phyloP scores from a whole-genome alignment of 306 rosid species.

The Rosa lucieae region DNA sequence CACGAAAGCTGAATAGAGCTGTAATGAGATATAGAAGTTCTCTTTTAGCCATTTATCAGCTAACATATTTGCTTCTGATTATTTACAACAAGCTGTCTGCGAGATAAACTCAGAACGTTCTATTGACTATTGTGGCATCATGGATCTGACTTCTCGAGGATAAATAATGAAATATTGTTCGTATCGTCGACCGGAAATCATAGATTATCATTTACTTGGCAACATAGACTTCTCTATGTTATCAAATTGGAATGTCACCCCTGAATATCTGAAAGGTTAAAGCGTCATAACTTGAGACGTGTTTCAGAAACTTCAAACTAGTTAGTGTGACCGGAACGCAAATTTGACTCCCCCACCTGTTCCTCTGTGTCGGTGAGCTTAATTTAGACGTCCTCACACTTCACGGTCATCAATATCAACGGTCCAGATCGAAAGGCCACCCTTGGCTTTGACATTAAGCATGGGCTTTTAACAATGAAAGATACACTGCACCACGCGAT shows the following conservation, averaged over 20 bases:
- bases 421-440: not conserved
- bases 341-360: not conserved
- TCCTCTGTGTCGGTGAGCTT: slow-evolving; percentile 24
- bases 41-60: not conserved
- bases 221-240: not conserved
- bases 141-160: too few species aligned
- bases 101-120: too few species aligned
- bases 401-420: not conserved
- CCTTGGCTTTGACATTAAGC: slow-evolving; percentile 1
- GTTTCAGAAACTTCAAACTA: not conserved
- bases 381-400: not conserved
- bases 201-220: not conserved
- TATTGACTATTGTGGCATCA: too few species aligned
- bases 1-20: not conserved
- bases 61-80: too few species aligned
- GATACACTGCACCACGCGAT: not conserved
- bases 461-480: not conserved
- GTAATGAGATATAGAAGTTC: not conserved
- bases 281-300: not conserved
- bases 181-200: not conserved
- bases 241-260: not conserved
- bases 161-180: not conserved
- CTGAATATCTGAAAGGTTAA: not conserved
- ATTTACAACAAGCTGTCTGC: too few species aligned
- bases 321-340: not conserved